Conservation (phyloP, 208 protist species). For the Trichomonas gallinae region DNA sequence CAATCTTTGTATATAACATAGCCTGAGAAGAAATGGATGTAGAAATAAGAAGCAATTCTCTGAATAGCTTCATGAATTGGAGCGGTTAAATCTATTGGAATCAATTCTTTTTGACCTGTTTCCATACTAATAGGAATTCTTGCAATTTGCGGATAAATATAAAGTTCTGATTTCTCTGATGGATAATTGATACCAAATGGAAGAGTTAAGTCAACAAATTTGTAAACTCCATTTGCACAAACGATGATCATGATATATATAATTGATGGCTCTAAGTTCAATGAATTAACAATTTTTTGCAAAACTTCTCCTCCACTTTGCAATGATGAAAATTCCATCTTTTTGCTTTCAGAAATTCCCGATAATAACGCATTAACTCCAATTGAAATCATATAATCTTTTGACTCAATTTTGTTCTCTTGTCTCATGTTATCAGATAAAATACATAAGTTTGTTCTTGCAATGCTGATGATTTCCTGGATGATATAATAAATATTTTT, state of each 20-base stretch:
- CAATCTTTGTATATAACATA: not conserved
- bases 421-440: not conserved
- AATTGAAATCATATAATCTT: not conserved
- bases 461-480: not conserved
- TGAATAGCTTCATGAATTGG: not conserved
- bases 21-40: not conserved
- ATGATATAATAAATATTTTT: not conserved
- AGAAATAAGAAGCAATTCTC: not conserved
- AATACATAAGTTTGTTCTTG: not conserved
- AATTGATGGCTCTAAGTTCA: not conserved
- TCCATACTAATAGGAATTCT: not conserved
- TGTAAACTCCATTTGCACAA: not conserved
- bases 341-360: not conserved
- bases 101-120: not conserved
- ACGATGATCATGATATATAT: not conserved
- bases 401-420: not conserved
- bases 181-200: not conserved
- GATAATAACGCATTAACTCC: not conserved
- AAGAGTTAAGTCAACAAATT: not conserved
- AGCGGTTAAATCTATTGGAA: not conserved
- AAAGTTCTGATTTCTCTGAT: not conserved
- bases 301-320: not conserved
- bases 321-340: not conserved
- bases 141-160: not conserved
- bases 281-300: not conserved